Conservation (phyloP, 2,329 filamentous ascomycete species). For the Colletotrichum noveboracense region DNA sequence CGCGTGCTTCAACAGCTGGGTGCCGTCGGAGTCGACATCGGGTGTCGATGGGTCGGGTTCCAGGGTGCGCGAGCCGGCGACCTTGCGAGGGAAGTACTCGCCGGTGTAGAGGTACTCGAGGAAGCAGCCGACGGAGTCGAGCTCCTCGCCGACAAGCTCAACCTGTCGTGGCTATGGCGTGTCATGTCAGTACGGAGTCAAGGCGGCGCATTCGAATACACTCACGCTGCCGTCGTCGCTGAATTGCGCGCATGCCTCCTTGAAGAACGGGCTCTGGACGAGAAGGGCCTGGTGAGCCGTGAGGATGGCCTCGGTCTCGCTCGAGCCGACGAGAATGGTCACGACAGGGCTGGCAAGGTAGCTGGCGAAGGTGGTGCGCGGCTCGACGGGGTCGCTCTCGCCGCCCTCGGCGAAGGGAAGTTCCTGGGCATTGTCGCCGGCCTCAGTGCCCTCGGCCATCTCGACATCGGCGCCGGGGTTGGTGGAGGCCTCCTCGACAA, state of each 20-base stretch:
- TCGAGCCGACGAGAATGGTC: conserved; percentile 68
- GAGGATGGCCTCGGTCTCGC: conserved; percentile 65
- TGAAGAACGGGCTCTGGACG: conserved; percentile 75
- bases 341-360: conserved; percentile 75
- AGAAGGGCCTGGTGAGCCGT: conserved; percentile 83
- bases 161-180: conserved; percentile 64
- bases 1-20: conserved; percentile 86
- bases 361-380: conserved; percentile 54
- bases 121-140: conserved; percentile 79
- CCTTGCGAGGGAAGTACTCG: conserved; percentile 82
- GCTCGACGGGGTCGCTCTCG: conserved; percentile 33
- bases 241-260: conserved; percentile 66
- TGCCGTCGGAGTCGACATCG: conserved; percentile 75
- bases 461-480: conserved; percentile 41
- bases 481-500: conserved; percentile 26
- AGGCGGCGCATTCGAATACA: conserved; percentile 14
- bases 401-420: conserved; percentile 44
- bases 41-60: conserved; percentile 72
- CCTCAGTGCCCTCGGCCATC: conserved; percentile 37
- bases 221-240: conserved; percentile 65
- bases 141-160: conserved; percentile 68
- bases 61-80: conserved; percentile 67
- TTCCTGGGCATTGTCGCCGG: conserved; percentile 36
- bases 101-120: conserved; percentile 85
- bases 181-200: background rate